phyloP scores from a whole-genome alignment of 1,139 yeast species.

The Kodamaea ohmeri region DNA sequence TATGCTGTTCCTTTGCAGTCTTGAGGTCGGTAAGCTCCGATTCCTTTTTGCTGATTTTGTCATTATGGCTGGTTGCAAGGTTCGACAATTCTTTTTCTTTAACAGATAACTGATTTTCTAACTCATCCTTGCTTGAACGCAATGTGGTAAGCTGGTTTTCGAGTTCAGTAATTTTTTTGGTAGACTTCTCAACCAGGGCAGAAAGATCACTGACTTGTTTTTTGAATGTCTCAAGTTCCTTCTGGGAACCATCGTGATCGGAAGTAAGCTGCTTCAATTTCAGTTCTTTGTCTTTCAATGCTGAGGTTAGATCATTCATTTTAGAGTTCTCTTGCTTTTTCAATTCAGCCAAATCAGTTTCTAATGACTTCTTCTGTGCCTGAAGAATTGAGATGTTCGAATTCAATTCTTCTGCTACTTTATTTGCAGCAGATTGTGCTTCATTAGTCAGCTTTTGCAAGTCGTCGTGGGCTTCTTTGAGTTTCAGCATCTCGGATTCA shows the following conservation, averaged over 20 bases:
- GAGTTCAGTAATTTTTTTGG: background rate
- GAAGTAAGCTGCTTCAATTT: conserved; percentile 1
- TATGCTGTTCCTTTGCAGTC: background rate
- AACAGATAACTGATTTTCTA: conserved; percentile 1
- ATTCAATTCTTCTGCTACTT: background rate
- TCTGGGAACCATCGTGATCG: background rate
- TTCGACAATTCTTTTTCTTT: conserved; percentile 3
- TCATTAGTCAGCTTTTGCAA: background rate
- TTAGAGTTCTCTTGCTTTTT: background rate
- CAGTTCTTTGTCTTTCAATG: conserved; percentile 1
- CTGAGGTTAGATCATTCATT: background rate
- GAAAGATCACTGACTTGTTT: background rate
- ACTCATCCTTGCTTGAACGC: background rate
- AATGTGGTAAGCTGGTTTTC: background rate
- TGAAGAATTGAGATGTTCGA: conserved; percentile 1
- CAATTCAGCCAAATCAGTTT: conserved; percentile 3
- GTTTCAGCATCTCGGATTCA: background rate
- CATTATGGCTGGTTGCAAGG: background rate
- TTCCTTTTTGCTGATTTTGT: background rate
- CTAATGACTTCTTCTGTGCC: conserved; percentile 3
- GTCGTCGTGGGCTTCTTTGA: background rate
- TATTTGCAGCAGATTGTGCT: background rate
- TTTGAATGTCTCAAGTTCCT: background rate
- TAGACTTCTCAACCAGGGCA: background rate
- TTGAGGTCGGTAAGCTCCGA: conserved; percentile 2